These are phyloP conservation scores for Rhodamnia rubescens DNA, from an alignment of 345 rosid species.

Conservation along the genomic window DNA sequence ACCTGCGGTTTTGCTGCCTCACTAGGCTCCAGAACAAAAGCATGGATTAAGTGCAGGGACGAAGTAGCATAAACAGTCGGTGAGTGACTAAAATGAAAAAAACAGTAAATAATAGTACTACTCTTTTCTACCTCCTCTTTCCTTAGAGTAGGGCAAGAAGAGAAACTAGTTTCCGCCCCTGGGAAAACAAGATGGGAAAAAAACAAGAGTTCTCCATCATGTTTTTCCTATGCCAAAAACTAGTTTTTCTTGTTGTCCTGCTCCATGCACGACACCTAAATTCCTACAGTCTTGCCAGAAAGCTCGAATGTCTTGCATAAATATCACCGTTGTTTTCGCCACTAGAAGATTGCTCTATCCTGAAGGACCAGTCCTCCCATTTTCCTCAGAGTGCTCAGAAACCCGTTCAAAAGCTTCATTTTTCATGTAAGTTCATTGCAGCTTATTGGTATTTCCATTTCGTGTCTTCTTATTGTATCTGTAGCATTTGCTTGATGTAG, in stretches of 20 bases:
- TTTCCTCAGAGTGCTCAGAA: background rate
- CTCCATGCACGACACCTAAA: background rate
- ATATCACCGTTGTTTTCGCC: background rate
- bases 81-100: background rate
- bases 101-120: background rate
- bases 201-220: background rate
- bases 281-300: fast-evolving
- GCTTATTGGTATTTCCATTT: background rate
- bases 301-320: fast-evolving
- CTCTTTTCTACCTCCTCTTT: background rate
- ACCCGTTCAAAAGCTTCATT: background rate
- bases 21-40: background rate
- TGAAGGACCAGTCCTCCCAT: background rate
- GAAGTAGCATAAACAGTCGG: background rate
- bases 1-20: background rate
- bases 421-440: background rate
- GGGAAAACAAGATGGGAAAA: background rate
- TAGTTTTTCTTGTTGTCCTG: background rate
- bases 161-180: background rate
- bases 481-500: background rate
- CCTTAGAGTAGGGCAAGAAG: background rate
- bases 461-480: background rate
- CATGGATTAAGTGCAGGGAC: background rate
- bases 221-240: background rate
- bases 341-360: background rate